Percentiles rank a stretch among this genome's conserved stretches.
Conservation (phyloP, 495 filamentous ascomycete species). For the Daldinia loculata region DNA sequence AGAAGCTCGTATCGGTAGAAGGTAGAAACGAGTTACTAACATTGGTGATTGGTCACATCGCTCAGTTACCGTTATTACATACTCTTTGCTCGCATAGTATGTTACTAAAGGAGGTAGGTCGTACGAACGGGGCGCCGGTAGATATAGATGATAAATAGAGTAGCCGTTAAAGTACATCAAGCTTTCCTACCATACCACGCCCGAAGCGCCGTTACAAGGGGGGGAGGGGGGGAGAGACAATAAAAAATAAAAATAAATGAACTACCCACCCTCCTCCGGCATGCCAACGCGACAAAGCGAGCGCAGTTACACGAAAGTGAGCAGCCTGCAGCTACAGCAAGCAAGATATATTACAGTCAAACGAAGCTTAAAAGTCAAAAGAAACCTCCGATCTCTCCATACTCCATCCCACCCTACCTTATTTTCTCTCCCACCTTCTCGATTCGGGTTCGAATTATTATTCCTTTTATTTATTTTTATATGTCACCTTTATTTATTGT, state of each 20-base stretch:
- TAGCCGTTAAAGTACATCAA: slow-evolving; percentile 18
- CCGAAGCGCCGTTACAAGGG: slow-evolving; percentile 31
- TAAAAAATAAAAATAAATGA: slow-evolving; percentile 26
- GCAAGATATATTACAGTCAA: slow-evolving; percentile 44
- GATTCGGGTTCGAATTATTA: slow-evolving; percentile 14
- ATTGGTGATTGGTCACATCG: not conserved
- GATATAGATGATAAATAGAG: slow-evolving; percentile 12
- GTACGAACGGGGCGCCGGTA: slow-evolving; percentile 25
- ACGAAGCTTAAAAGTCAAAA: slow-evolving; percentile 46
- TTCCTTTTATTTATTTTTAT: not conserved
- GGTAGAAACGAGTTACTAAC: slow-evolving; percentile 10
- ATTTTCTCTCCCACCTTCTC: slow-evolving; percentile 31
- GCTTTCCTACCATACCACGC: slow-evolving; percentile 39
- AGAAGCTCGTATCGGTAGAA: not conserved
- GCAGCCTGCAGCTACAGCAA: slow-evolving; percentile 40
- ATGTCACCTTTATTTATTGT: not conserved
- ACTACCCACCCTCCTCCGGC: slow-evolving; percentile 22
- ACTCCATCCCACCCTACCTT: slow-evolving; percentile 26
- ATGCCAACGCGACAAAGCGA: slow-evolving; percentile 16
- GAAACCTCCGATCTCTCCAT: slow-evolving; percentile 42
- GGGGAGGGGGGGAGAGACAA: not conserved
- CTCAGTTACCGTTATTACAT: slow-evolving; percentile 14
- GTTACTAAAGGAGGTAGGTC: slow-evolving; percentile 25
- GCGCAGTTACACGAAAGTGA: slow-evolving; percentile 37
- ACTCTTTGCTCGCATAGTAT: slow-evolving; percentile 22